Evolutionary conservation across 371 early-diverging fungal genomes (phyloP).

Genomic region (Entomophthora muscae): DNA sequence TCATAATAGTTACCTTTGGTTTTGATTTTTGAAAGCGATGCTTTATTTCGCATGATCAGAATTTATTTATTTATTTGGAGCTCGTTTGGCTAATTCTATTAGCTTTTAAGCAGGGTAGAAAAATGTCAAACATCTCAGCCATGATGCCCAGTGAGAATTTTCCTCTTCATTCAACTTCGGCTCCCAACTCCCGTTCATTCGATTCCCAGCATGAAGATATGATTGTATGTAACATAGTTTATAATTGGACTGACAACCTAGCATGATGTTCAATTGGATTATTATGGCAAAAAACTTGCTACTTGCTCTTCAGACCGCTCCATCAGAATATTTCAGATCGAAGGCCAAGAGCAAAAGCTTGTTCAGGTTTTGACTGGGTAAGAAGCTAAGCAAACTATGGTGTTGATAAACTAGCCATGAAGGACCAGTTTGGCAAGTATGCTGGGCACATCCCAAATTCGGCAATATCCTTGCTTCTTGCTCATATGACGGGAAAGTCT

Average conservation of each 20-base stretch:
- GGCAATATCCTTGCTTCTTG: conserved; percentile 90
- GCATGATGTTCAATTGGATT: conserved; percentile 97
- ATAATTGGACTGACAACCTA: conserved; percentile 14
- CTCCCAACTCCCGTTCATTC: conserved; percentile 26
- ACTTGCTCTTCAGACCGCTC: conserved; percentile 94
- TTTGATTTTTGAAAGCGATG: no score
- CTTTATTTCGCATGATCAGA: no score
- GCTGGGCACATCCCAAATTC: conserved; percentile 97
- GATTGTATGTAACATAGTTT: conserved; percentile 53
- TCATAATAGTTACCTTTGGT: no score
- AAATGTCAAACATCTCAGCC: background rate
- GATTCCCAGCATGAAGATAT: conserved; percentile 89
- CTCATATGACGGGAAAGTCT: conserved; percentile 85
- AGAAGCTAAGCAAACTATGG: background rate
- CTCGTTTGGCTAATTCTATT: no score
- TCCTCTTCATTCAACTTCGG: background rate
- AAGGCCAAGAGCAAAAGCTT: conserved; percentile 59
- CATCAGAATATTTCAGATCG: conserved; percentile 80
- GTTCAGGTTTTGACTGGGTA: conserved; percentile 65
- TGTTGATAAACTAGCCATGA: conserved; percentile 43
- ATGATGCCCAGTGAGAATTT: background rate
- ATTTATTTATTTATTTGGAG: no score
- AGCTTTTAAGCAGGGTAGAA: no score
- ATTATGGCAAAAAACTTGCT: conserved; percentile 89
- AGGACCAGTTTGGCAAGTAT: conserved; percentile 98